These are phyloP conservation scores for Oxytropis ochrocephala DNA, from an alignment of 306 rosid genomes.

Conservation along the genomic window DNA sequence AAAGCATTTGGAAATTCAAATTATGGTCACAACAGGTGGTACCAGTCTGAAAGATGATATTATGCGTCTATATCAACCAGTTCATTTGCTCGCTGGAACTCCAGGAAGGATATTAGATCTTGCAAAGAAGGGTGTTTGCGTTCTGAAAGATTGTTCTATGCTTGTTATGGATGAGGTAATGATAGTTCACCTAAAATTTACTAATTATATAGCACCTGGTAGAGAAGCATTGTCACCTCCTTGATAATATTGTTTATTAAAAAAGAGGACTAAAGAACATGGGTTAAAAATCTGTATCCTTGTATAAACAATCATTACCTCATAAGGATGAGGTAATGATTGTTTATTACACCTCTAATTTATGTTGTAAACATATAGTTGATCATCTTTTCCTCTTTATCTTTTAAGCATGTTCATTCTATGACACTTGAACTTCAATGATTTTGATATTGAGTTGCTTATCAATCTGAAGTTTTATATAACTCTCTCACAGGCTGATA, in stretches of 20 bases:
- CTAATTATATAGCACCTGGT: not conserved
- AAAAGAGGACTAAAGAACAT: not conserved
- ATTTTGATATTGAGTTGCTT: not conserved
- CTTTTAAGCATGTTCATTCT: not conserved
- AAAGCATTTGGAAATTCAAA: constrained; percentile 88
- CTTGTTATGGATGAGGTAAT: constrained; percentile 7
- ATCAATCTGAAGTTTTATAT: not conserved
- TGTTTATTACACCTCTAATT: not conserved
- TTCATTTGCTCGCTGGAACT: constrained; percentile 91
- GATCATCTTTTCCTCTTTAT: not conserved
- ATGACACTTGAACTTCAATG: not conserved
- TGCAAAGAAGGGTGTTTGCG: constrained; percentile 79
- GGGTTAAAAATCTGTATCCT: not conserved
- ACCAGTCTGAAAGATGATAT: constrained; percentile 96
- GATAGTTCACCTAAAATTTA: not conserved
- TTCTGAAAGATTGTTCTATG: constrained; percentile 34
- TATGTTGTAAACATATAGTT: constrained; percentile 1
- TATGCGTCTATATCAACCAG: no score
- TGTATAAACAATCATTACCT: no score
- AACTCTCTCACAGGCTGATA: constrained; percentile 64
- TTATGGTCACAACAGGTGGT: constrained; percentile 96
- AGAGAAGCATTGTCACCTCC: not conserved
- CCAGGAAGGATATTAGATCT: constrained; percentile 99
- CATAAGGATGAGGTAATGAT: no score
- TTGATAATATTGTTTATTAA: not conserved